Base-by-base conservation (phyloP, 306 rosid genomes). In the Canavalia gladiata region DNA sequence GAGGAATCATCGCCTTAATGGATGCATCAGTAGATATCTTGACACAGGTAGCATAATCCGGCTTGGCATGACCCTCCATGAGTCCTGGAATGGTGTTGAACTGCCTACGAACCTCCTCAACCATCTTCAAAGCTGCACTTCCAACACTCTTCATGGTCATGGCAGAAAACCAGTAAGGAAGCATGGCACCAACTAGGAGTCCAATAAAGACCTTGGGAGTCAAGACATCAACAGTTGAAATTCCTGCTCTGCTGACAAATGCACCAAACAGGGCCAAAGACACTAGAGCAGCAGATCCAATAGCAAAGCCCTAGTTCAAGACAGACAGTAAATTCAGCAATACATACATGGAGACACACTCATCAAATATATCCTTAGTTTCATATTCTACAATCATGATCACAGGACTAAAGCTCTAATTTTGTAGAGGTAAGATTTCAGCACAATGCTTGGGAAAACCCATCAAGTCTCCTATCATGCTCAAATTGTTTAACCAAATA, bases 61-160 rank as follows among this genome's bases (percentile, higher is more conserved):
- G 94, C 88, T 90, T 92, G 34, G 90, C 84, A 41, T 0, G 67
- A 39, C 97, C 97, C 86, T 92, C 97, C 88, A 92, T 83, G 51
- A 92, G 89, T 72, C 94, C 94, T 3, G 94, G 92, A 71, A 92
- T 92, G 55, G 90, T 87, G 81, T 90, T 87, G 89, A 92, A 92
- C 85, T 92, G 94, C 87, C 94, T 88, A 8, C 94, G 90, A n/a
- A 92, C 97, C 82, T 92, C 97, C 90, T 92, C 97, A 13, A 92
- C 97, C 97, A 92, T 92, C 83, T 92, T 92, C 80, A 92, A 73
- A 50, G 97, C 94, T 18, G 97, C 97, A 81, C 92, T 92, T 75
- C 97, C 94, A n/a, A 92, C 94, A 71, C 97, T 92, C 85, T 92
- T 92, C 97, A 92, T 92, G 82, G 97, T 92, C 97, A 92, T 92